Conservation (phyloP, 306 rosid species). For the Malus sieversii region DNA sequence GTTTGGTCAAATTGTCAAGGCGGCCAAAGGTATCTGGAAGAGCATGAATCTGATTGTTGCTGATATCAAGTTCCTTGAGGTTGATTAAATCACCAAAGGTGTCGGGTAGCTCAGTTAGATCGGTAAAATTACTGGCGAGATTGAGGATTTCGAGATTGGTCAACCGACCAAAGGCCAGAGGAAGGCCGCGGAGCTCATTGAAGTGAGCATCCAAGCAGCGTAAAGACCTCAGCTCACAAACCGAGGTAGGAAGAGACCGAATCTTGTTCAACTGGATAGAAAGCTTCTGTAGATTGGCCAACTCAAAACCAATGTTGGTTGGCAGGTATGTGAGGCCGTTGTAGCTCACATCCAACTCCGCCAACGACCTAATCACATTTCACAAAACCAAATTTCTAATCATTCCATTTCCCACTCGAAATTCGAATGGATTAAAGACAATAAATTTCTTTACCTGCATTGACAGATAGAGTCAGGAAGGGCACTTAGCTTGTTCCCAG, state of each 20-base stretch:
- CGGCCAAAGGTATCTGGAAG: conserved; percentile 89
- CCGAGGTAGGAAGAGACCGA: conserved; percentile 71
- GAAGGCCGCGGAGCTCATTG: conserved; percentile 84
- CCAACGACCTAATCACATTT: conserved; percentile 65
- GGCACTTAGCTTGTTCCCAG: conserved; percentile 60
- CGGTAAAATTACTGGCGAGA: conserved; percentile 79
- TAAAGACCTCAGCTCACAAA: conserved; percentile 78
- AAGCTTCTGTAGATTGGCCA: conserved; percentile 58
- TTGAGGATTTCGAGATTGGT: conserved; percentile 55
- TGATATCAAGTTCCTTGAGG: conserved; percentile 84
- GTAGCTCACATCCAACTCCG: conserved; percentile 88
- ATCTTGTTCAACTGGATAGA: conserved; percentile 68
- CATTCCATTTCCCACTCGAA: background rate
- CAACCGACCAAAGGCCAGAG: conserved; percentile 62
- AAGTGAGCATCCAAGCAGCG: conserved; percentile 83
- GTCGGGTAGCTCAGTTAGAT: conserved; percentile 69
- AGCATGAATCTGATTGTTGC: conserved; percentile 87
- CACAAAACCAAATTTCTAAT: background rate
- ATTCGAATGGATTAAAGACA: background rate
- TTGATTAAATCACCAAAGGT: conserved; percentile 71
- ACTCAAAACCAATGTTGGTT: conserved; percentile 77
- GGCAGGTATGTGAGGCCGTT: conserved; percentile 83
- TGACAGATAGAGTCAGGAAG: conserved; percentile 80
- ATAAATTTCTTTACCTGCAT: conserved; percentile 52
- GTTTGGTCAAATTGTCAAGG: conserved; percentile 65